Evolutionary conservation across 1,284 basidiomycete species (phyloP).

Genomic region (Boletus calvinii): DNA sequence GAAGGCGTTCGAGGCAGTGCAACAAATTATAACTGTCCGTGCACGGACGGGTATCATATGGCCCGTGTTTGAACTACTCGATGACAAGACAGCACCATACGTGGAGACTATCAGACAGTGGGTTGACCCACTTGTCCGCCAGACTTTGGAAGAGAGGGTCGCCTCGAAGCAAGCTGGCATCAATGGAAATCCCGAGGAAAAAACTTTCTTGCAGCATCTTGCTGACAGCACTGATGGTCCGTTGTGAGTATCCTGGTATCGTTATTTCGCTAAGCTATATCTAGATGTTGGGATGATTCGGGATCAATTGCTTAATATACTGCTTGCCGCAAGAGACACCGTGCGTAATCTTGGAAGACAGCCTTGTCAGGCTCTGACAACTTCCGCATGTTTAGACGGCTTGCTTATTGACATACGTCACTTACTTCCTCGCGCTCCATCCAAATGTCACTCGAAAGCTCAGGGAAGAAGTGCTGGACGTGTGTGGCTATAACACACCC

Average conservation of each 20-base stretch:
- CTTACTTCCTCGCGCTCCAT: constrained; percentile 64
- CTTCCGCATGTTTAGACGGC: constrained; percentile 47
- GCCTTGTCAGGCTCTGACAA: constrained; percentile 4
- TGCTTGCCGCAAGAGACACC: constrained; percentile 73
- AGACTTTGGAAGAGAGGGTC: constrained; percentile 49
- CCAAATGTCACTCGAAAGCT: constrained; percentile 53
- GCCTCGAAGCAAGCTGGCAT: constrained; percentile 40
- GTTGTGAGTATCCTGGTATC: constrained; percentile 7
- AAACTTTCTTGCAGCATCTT: constrained; percentile 66
- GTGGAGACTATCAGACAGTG: constrained; percentile 54
- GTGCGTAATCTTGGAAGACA: constrained; percentile 37
- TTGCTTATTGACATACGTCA: constrained; percentile 58
- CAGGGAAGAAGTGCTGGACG: constrained; percentile 58
- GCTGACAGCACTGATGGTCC: constrained; percentile 62
- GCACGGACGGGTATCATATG: constrained; percentile 59
- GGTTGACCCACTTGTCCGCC: constrained; percentile 60
- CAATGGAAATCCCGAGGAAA: constrained; percentile 44
- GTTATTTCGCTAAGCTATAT: constrained; percentile 7
- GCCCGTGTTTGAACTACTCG: constrained; percentile 64
- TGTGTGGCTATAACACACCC: constrained; percentile 50
- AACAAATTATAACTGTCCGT: constrained; percentile 54
- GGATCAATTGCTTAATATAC: constrained; percentile 70
- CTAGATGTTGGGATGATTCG: constrained; percentile 58
- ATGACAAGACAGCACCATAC: constrained; percentile 54
- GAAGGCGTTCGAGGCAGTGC: constrained; percentile 60